Percentiles rank a stretch among this genome's conserved stretches.
Conservation (phyloP, 106 monocot species). For the Phalaenopsis aphrodite region DNA sequence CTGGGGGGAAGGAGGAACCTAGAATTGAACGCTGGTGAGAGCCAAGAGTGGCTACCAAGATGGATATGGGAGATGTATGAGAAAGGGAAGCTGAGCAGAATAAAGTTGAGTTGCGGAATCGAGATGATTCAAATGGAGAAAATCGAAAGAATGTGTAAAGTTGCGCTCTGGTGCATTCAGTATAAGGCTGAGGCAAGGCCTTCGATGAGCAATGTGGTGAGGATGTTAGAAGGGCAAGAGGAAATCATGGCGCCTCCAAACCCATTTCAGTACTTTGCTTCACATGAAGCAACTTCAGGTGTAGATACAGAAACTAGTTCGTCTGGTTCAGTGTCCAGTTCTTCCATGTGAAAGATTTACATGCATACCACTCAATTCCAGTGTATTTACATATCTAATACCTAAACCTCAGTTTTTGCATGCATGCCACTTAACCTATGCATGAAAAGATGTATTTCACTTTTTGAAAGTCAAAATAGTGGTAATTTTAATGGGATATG, state of each 20-base stretch:
- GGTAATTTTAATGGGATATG: too few species aligned
- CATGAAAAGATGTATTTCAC: too few species aligned
- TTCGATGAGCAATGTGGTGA: conserved; percentile 23
- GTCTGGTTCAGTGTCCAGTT: neutral
- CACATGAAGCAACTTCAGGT: neutral
- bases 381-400: too few species aligned
- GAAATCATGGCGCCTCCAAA: conserved; percentile 16
- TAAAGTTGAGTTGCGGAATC: neutral
- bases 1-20: conserved; percentile 24
- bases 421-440: too few species aligned
- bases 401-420: too few species aligned
- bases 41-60: conserved; percentile 19
- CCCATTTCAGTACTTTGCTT: conserved; percentile 8
- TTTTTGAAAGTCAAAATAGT: too few species aligned
- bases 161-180: conserved; percentile 33
- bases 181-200: conserved; percentile 23
- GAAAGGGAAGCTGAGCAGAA: neutral
- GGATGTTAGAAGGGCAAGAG: conserved; percentile 30
- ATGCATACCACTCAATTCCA: too few species aligned
- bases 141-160: conserved; percentile 20
- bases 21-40: neutral
- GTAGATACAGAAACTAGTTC: neutral
- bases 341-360: neutral
- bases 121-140: conserved; percentile 11
- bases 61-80: conserved; percentile 30